Base-by-base conservation (phyloP, 352 stramenopile species). In the Globisporangium nodosum region DNA sequence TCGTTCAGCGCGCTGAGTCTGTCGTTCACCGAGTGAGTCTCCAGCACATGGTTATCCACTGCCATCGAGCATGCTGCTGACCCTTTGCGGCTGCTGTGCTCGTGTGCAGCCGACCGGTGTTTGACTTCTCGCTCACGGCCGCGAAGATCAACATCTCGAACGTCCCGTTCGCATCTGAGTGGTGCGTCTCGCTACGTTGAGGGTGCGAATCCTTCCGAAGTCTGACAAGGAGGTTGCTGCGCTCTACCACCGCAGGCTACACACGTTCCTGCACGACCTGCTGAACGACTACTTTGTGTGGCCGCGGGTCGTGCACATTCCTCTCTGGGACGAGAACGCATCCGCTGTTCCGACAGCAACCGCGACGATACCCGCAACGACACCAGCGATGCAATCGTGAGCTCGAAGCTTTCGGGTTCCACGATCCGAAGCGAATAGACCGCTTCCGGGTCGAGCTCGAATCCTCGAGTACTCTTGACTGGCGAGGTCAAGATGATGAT, bases 81-180 rank as follows among this genome's bases (percentile, higher is more conserved):
- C 13, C 37, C 37, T 43, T 5, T 33, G 31, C 24, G 35, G 45
- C 11, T 24, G 30, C 27, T 33, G 35, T 52, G 27, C 58, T 30
- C 49, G 49, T 21, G 20, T 61, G 11, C 52, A 92, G 82, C 31
- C 79, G 78, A 3, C 82, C 82, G 2, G 65, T 78, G 33, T 78
- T 92, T 53, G 82, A 92, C 48, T 92, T 92, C 54, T 89, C 78
- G 3, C 69, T 92, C 52, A 92, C 75, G 0, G 82, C 82, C 15
- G 82, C 82, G 58, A 92, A 90, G 63, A 92, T 92, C 78, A 90
- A 90, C 74, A 76, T 90, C 54, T 71, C 80, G 33, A 90, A 88
- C 63, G 80, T 92, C 30, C 79, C 82, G 11, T 92, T 90, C 65
- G 80, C 81, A 18, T 92, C 82, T 15, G 80, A 92, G 51, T 92